A percentile compares a stretch with the other conserved stretches of the same genome.
phyloP scores from a whole-genome alignment of 73 alveolate species.

The Paraurostyla sp. region DNA sequence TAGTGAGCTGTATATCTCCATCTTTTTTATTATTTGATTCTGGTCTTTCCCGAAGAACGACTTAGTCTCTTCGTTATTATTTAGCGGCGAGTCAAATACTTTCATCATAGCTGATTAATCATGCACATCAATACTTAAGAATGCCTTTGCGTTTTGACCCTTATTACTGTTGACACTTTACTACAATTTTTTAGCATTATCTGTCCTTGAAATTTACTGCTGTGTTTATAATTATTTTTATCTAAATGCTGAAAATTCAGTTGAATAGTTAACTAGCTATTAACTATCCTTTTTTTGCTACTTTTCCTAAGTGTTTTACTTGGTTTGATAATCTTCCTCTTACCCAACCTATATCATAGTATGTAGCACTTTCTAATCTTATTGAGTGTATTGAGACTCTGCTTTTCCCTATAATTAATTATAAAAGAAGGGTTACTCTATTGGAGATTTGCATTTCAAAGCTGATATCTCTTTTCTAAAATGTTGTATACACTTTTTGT shows the following conservation, averaged over 20 bases:
- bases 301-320: too few relatives aligned
- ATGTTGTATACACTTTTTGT: slow-evolving; percentile 18
- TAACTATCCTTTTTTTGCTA: too few relatives aligned
- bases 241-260: not conserved
- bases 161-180: not conserved
- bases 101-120: slow-evolving; percentile 13
- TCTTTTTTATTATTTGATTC: not conserved
- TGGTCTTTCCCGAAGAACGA: too few relatives aligned
- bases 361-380: not conserved
- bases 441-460: not conserved
- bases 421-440: not conserved
- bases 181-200: not conserved
- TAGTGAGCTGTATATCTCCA: slow-evolving; percentile 1
- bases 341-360: too few relatives aligned
- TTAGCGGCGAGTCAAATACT: slow-evolving; percentile 3
- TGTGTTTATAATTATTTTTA: not conserved
- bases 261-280: not conserved
- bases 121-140: not conserved
- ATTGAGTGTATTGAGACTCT: not conserved
- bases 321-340: too few relatives aligned
- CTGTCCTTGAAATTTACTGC: not conserved
- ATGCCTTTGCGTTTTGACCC: too few relatives aligned
- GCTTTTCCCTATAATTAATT: slow-evolving; percentile 11
- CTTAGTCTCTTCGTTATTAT: not conserved
- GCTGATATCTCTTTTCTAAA: slow-evolving; percentile 10